A percentile compares a stretch with the other conserved stretches of the same genome.
These are phyloP conservation scores for Aspergillus felis DNA, from an alignment of 2,329 filamentous ascomycete species.

Conservation along the genomic window DNA sequence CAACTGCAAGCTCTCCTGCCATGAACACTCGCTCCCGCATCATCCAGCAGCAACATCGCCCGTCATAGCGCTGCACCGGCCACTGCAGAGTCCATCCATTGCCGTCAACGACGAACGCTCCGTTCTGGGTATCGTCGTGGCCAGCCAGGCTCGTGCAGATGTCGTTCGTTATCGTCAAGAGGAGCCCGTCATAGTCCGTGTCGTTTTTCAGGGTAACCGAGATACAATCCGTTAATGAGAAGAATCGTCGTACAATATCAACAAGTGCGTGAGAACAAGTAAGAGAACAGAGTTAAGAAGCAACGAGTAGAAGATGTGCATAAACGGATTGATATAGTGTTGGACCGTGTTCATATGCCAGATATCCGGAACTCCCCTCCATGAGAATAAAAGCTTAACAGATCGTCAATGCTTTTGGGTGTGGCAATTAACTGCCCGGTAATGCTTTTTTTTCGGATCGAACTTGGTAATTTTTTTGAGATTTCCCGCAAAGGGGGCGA, in stretches of 20 bases:
- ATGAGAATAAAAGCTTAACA: slow-evolving; percentile 52
- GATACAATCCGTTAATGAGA: not conserved
- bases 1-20: not conserved
- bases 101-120: not conserved
- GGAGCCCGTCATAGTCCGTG: not conserved
- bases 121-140: not conserved
- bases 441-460: slow-evolving; percentile 48
- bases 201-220: not conserved
- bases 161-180: not conserved
- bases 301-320: slow-evolving; percentile 31
- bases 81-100: not conserved
- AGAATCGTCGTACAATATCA: not conserved
- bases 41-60: not conserved
- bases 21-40: not conserved
- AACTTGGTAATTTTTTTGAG: slow-evolving; percentile 49
- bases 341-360: slow-evolving; percentile 58
- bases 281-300: slow-evolving; percentile 40
- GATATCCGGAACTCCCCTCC: slow-evolving; percentile 77
- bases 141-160: not conserved
- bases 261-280: slow-evolving; percentile 32
- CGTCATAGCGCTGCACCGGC: not conserved
- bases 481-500: slow-evolving; percentile 21
- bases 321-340: slow-evolving; percentile 32
- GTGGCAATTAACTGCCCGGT: slow-evolving; percentile 46
- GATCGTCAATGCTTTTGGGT: slow-evolving; percentile 26